Conservation (phyloP, 78 protist genomes). For the Dictyostelium firmibasis region DNA sequence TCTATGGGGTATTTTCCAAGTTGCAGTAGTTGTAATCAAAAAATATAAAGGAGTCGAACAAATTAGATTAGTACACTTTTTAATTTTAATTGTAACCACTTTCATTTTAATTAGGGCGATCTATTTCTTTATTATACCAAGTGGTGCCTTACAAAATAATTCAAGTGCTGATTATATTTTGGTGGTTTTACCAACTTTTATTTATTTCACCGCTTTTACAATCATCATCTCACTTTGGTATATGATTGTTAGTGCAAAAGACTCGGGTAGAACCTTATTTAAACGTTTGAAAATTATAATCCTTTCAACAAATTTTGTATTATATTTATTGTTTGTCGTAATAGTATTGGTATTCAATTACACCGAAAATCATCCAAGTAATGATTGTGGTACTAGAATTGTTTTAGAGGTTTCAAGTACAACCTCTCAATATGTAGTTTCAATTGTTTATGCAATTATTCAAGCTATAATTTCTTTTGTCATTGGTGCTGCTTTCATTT, state of each 20-base stretch:
- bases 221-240: constrained; percentile 35
- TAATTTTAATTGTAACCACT: constrained; percentile 5
- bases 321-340: constrained; percentile 14
- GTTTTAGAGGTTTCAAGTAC: constrained; percentile 3
- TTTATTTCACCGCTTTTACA: constrained; percentile 42
- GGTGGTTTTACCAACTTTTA: constrained; percentile 53
- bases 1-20: constrained; percentile 36
- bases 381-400: constrained; percentile 30
- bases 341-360: constrained; percentile 42
- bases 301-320: neutral
- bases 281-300: neutral
- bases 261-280: neutral
- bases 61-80: constrained; percentile 26
- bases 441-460: constrained; percentile 41
- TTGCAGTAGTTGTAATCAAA: neutral
- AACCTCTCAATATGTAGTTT: constrained; percentile 11
- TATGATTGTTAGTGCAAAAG: neutral
- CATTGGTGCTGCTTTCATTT: constrained; percentile 40
- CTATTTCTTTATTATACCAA: constrained; percentile 41
- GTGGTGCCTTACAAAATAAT: neutral
- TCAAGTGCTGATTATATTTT: constrained; percentile 39
- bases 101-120: constrained; percentile 3
- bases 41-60: neutral
- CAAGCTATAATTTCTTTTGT: constrained; percentile 41
- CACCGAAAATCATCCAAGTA: neutral